phyloP scores from a whole-genome alignment of 225 moss, liverwort and hornwort species.

The Lunularia cruciata region DNA sequence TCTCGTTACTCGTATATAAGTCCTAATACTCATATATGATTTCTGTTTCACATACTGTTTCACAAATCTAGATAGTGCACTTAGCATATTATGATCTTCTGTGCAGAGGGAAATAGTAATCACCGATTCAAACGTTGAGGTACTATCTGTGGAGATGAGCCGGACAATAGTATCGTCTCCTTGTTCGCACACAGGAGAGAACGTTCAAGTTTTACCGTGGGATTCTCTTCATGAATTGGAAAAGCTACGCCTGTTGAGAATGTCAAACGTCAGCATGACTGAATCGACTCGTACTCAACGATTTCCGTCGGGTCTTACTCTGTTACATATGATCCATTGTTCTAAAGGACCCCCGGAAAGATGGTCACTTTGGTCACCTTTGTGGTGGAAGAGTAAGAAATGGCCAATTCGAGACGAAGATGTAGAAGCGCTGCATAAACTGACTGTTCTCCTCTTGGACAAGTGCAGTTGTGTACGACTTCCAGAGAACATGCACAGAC shows the following conservation, averaged over 20 bases:
- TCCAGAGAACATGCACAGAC: neutral
- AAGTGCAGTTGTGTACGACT: neutral
- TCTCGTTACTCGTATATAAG: too few species aligned
- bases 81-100: too few species aligned
- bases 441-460: neutral
- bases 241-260: neutral
- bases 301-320: neutral
- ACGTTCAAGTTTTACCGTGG: neutral
- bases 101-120: neutral
- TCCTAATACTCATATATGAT: too few species aligned
- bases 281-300: neutral
- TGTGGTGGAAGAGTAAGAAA: neutral
- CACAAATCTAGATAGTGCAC: too few species aligned
- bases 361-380: too few species aligned
- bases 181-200: too few species aligned
- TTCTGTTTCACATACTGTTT: too few species aligned
- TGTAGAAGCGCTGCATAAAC: neutral
- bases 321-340: neutral
- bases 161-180: too few species aligned
- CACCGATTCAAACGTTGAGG: neutral
- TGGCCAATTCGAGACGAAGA: neutral
- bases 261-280: neutral
- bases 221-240: neutral
- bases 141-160: neutral
- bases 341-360: neutral